Evolutionary conservation across 2,329 filamentous ascomycete species (phyloP), one percentile per base, ranked within the genome.

Genomic region (Kalaharituber pfeilii): DNA sequence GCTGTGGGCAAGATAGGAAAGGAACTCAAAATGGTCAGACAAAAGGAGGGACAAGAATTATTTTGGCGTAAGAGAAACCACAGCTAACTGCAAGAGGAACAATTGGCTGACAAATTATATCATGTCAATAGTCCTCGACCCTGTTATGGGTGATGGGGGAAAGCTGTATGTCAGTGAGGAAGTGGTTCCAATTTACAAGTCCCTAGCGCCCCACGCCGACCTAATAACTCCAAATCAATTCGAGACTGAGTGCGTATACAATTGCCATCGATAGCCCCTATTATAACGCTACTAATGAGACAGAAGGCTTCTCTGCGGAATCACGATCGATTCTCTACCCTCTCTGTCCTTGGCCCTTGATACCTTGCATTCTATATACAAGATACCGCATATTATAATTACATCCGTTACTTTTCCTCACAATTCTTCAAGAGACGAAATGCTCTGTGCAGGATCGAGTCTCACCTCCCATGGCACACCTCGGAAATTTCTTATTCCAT

Each of bases 101-200:
- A n/a, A n/a, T n/a, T n/a, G n/a, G n/a, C n/a, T n/a, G n/a, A n/a
- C n/a, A n/a, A n/a, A n/a, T n/a, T n/a, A n/a, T n/a, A n/a, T n/a
- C n/a, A n/a, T n/a, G n/a, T n/a, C n/a, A n/a, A n/a, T n/a, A n/a
- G 86, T 94, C 2, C 75, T 98, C 25, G 91, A 98, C 67, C 91
- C 93, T 0, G 91, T 98, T 49, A 98, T 98, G 91, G 91, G 91
- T 27, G 91, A 98, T 67, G 87, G 95, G 64, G 91, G 87, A 50
- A 79, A 77, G 61, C 74, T 98, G 11, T 98, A 98, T 66, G 89
- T 98, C 6, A 84, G 82, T 5, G 81, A 89, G 63, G 86, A 94
- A 60, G 86, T 94, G 2, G 84, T 96, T 15, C 88, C 88, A 0
- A 87, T 84, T 13, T 98, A 96, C 69, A 89, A 86, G 69, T 73